Evolutionary conservation across 1,139 yeast genomes (phyloP), one percentile per base, ranked within the genome.

Genomic region (Suhomyces wounanorum): DNA sequence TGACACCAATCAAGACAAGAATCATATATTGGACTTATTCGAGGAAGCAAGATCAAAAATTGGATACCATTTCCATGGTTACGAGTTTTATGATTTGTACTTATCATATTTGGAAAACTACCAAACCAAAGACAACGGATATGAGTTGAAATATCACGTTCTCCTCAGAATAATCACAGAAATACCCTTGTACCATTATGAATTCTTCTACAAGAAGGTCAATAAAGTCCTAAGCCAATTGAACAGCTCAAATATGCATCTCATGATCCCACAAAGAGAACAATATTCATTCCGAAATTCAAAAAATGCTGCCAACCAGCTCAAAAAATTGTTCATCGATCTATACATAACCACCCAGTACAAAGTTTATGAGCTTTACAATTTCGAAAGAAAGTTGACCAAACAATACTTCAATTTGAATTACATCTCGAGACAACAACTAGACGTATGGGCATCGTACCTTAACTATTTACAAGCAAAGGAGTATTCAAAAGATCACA

Each of bases 161-260:
- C 63, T 90, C 11, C 68, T 91, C 37, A 72, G 91, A 49, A 75
- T 84, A 42, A 70, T 87, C 9, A 65, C 89, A 9, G 89, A 85
- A 56, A 70, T 88, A 2, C 98, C 98, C 0, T 59, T 87, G 33
- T 90, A 90, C 66, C 89, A 90, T 59, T 91, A 83, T 65, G 80
- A 88, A 13, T 76, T 80, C 52, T 84, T 84, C 60, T 84, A 78
- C 65, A 59, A 59, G 40, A 53, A 53, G 11, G 73, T 81, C 63
- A 66, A 82, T 36, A 63, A 66, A 10, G 66, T 75, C 13, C 63
- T 83, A 9, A 79, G 79, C 39, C 60, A 59, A 8, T 58, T 75
- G 0, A 60, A 68, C 69, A 48, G 47, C 70, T 25, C 59, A 61
- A 48, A 64, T 59, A 37, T 54, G 6, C 44, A 44, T 38, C 35